Conservation (phyloP, 805 yeast species). For the Candida orba region DNA sequence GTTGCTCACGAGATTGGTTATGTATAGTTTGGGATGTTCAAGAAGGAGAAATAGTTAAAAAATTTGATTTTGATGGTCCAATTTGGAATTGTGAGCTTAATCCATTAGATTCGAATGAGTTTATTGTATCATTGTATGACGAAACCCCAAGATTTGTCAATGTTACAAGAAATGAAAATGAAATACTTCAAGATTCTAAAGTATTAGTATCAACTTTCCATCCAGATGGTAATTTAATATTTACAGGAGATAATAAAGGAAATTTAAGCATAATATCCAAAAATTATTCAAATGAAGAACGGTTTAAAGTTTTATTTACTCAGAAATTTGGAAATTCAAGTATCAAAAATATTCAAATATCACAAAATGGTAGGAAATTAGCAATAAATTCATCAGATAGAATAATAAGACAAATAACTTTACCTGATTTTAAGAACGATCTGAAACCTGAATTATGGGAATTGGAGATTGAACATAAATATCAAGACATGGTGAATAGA, state of each 20-base stretch:
- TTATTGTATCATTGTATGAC: conserved; percentile 62
- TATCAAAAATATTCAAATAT: conserved; percentile 58
- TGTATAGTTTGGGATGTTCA: conserved; percentile 74
- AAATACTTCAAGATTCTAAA: conserved; percentile 16
- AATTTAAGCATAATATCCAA: conserved; percentile 46
- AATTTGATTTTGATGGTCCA: conserved; percentile 55
- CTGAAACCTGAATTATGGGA: conserved; percentile 29
- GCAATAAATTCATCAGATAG: conserved; percentile 76
- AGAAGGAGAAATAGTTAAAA: conserved; percentile 33
- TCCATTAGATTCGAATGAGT: conserved; percentile 39
- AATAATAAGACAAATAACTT: conserved; percentile 53
- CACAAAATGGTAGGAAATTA: conserved; percentile 52
- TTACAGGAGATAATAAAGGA: conserved; percentile 80
- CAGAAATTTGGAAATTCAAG: conserved; percentile 59
- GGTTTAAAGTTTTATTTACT: conserved; percentile 33
- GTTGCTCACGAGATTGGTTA: conserved; percentile 78
- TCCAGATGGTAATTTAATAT: conserved; percentile 46
- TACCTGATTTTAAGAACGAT: conserved; percentile 29
- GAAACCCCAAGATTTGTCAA: conserved; percentile 51
- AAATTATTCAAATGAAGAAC: not conserved
- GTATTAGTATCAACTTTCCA: conserved; percentile 35
- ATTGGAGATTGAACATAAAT: conserved; percentile 67
- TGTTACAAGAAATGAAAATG: conserved; percentile 15
- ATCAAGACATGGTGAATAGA: conserved; percentile 84
- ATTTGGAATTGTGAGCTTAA: conserved; percentile 62